These are phyloP conservation scores for Nicotiana attenuata DNA, from an alignment of 257 asterid genomes.

Conservation along the genomic window DNA sequence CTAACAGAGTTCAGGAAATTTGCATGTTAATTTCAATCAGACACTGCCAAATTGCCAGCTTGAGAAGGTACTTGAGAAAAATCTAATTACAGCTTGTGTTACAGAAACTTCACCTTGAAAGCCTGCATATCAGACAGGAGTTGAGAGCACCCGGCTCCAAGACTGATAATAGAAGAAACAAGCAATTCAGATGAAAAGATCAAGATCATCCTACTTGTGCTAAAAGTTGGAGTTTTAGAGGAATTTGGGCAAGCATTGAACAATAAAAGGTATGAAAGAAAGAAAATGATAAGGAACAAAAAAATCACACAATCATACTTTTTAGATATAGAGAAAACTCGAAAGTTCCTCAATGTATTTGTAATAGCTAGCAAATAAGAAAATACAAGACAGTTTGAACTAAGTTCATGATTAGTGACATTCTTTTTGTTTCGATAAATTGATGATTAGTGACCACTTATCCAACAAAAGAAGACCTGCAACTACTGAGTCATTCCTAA, in stretches of 20 bases:
- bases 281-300: background rate
- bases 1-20: constrained; percentile 40
- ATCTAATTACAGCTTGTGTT: constrained; percentile 7
- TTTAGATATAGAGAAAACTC: background rate
- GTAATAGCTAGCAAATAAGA: background rate
- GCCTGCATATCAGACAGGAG: constrained; percentile 99
- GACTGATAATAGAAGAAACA: constrained; percentile 44
- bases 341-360: background rate
- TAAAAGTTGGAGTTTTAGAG: background rate
- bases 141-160: constrained; percentile 98
- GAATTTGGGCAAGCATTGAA: background rate
- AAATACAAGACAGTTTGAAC: background rate
- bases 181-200: constrained; percentile 27
- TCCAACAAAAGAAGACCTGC: background rate
- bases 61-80: constrained; percentile 13
- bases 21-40: constrained; percentile 17
- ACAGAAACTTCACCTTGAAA: constrained; percentile 71
- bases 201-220: constrained; percentile 8
- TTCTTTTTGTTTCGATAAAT: background rate
- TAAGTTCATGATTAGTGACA: background rate
- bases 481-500: background rate
- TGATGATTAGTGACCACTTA: background rate
- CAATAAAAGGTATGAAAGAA: background rate
- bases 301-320: background rate
- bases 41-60: constrained; percentile 10